phyloP scores from a whole-genome alignment of 2,329 filamentous ascomycete species.

The Trichoderma harzianum region DNA sequence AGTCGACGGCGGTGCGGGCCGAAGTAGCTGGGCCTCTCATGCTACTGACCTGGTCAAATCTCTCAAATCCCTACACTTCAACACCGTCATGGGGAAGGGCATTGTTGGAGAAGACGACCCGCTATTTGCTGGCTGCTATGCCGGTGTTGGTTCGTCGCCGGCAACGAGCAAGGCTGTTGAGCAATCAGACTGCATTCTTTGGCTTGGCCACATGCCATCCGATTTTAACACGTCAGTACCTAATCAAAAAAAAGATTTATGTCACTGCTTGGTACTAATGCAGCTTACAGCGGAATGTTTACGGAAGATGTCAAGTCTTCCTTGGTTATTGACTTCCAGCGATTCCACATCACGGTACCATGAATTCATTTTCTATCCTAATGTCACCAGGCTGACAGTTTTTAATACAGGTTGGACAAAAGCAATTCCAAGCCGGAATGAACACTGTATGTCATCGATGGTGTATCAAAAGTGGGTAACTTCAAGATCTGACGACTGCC shows the following conservation, averaged over 20 bases:
- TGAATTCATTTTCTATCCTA: not conserved
- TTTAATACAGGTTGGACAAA: not conserved
- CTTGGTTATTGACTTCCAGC: not conserved
- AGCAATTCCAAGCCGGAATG: not conserved
- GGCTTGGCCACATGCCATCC: conserved; percentile 17
- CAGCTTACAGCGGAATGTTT: not conserved
- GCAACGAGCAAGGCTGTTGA: conserved; percentile 3
- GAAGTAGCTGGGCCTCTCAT: not conserved
- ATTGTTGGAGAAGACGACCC: not conserved
- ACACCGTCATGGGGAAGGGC: not conserved
- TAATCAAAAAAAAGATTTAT: too few relatives aligned
- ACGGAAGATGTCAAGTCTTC: not conserved
- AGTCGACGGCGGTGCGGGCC: not conserved
- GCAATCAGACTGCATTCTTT: conserved; percentile 19
- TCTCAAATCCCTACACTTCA: not conserved
- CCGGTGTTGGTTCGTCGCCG: not conserved
- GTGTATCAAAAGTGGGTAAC: not conserved
- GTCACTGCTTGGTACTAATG: not conserved
- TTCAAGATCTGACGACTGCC: not conserved
- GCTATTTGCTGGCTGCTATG: not conserved
- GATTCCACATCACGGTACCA: not conserved
- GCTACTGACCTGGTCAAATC: not conserved
- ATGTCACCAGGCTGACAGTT: not conserved
- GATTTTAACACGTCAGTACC: not conserved
- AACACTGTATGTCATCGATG: not conserved